A percentile compares a stretch with the other conserved stretches of the same genome.
These are phyloP conservation scores for Eragrostis curvula DNA, from an alignment of 176 grass and related monocot species.

Conservation along the genomic window DNA sequence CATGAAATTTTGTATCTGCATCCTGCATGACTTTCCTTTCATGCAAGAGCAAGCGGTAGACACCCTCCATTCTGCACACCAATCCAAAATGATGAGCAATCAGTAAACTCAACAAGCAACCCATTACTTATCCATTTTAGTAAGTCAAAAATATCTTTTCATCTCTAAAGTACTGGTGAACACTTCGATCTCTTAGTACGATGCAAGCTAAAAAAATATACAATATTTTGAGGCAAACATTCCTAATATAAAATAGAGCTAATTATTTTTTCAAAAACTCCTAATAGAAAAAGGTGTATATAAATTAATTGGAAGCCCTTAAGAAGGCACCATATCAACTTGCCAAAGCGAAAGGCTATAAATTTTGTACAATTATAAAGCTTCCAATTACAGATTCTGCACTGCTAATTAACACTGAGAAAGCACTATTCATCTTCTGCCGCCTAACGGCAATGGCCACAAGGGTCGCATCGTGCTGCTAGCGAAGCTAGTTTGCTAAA, in stretches of 20 bases:
- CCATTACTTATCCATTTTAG: not conserved
- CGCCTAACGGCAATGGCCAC: not conserved
- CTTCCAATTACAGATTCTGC: not conserved
- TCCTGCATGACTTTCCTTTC: conserved; percentile 74
- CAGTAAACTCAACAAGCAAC: conserved; percentile 1
- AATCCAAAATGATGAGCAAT: conserved; percentile 22
- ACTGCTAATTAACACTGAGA: not conserved
- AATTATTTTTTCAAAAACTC: not conserved
- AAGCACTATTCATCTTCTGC: not conserved
- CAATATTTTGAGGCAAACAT: not conserved
- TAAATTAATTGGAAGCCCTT: not conserved
- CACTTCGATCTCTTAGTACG: not conserved
- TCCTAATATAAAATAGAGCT: no score
- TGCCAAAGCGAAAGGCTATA: not conserved
- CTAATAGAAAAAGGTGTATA: not conserved
- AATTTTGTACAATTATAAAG: not conserved
- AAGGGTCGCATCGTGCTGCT: not conserved
- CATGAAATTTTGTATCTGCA: conserved; percentile 51
- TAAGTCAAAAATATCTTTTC: not conserved
- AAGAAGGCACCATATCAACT: not conserved
- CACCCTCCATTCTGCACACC: conserved; percentile 77
- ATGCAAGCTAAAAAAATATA: not conserved
- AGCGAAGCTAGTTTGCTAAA: conserved; percentile 9
- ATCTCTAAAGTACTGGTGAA: not conserved
- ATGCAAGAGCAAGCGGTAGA: conserved; percentile 73